Base-by-base conservation (phyloP, 768 basidiomycete species). In the Fibroporia radiculosa region DNA sequence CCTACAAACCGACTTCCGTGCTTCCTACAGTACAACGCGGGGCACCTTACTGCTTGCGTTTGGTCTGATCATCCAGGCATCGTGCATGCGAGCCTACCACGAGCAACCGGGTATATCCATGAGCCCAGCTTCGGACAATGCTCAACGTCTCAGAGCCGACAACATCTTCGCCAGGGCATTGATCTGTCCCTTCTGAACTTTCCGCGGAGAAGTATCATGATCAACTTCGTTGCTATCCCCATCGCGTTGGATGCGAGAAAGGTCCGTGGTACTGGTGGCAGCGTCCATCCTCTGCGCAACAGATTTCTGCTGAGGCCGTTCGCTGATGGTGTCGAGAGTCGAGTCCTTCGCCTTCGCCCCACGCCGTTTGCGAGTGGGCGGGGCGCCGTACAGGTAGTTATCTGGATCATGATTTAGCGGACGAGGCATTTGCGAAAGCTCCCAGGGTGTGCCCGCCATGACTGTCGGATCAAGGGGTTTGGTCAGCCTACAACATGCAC, bases 151-250 rank as follows among this genome's bases (percentile, higher is more conserved):
- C 65, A 88, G 64, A 41, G 84, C 84, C 46, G 82, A 88, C 47
- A 93, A 69, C 87, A 93, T 89, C 80, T 93, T 93, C 47, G 90
- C 90, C 56, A 93, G 71, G 32, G 87, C 77, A 56, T 82, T 82
- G 67, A 92, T 92, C 71, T 93, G 91, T 38, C 84, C 86, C 65
- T 83, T 91, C 69, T 89, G 82, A 57, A 87, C 83, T 68, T 85
- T 90, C 74, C 87, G 68, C 41, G 78, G 75, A 39, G 66, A 66
- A 39, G 72, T 69, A 26, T 69, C 72, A 44, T 73, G 48, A 27
- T 49, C 50, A 35, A 49, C 58, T 22, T 53, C 52, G 18, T 44
- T 54, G 23, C 45, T 42, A 33, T 47, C 52, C 22, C 36, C 35
- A 13, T 40, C 33, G 45, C 40, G 70, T 69, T 20, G 48, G 27